Percentiles rank a stretch among this genome's conserved stretches.
Conservation (phyloP, 2,329 filamentous ascomycete genomes). For the Neonectria neomacrospora region DNA sequence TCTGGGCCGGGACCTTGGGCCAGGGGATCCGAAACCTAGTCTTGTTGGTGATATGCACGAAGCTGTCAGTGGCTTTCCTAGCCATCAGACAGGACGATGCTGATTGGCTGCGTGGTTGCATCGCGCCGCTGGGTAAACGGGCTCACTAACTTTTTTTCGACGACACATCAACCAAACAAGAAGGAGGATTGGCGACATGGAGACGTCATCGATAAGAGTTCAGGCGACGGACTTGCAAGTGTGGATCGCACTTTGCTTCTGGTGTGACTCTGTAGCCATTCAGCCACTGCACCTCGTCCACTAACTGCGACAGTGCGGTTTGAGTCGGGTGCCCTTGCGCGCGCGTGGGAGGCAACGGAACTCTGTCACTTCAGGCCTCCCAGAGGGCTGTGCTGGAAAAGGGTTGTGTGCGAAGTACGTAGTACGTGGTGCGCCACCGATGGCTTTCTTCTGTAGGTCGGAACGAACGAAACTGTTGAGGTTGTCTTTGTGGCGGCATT, state of each 20-base stretch:
- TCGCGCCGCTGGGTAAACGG: constrained; percentile 2
- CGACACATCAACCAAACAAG: constrained; percentile 17
- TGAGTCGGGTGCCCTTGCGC: neutral
- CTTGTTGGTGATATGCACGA: constrained; percentile 17
- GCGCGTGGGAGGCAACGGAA: neutral
- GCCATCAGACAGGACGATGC: neutral
- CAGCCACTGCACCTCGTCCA: neutral
- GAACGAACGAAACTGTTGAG: neutral
- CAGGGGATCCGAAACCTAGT: constrained; percentile 6
- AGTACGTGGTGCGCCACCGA: neutral
- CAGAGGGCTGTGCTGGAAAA: constrained; percentile 4
- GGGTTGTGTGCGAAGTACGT: neutral
- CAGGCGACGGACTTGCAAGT: neutral
- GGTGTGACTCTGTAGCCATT: neutral
- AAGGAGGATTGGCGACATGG: neutral
- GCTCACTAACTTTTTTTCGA: constrained; percentile 25
- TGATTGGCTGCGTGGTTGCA: constrained; percentile 19
- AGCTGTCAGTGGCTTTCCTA: constrained; percentile 11
- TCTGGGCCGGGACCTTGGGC: neutral
- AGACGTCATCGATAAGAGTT: constrained; percentile 8
- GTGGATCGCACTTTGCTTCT: neutral
- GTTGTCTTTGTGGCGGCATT: neutral
- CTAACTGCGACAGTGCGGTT: neutral
- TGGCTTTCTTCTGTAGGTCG: neutral
- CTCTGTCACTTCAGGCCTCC: neutral